Percentiles rank a stretch among this genome's conserved stretches.
Conservation (phyloP, 2,329 filamentous ascomycete genomes). For the Aspergillus melleus region DNA sequence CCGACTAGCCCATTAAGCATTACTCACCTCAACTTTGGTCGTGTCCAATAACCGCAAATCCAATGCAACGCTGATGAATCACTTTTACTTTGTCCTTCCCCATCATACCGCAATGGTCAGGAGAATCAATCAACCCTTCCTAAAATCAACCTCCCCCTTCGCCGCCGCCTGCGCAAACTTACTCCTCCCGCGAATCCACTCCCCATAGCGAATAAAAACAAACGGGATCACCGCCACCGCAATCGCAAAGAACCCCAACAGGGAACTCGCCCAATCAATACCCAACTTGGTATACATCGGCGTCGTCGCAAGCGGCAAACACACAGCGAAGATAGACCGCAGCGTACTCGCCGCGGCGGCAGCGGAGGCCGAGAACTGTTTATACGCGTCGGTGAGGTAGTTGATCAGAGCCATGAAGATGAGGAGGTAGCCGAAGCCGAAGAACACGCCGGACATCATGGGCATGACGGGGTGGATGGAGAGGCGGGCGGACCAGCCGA, state of each 20-base stretch:
- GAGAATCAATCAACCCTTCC: not conserved
- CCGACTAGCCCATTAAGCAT: too few species aligned
- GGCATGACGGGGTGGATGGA: slow-evolving; percentile 37
- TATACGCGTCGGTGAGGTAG: slow-evolving; percentile 70
- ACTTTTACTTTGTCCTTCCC: not conserved
- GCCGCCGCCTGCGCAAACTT: slow-evolving; percentile 2
- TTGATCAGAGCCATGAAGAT: slow-evolving; percentile 66
- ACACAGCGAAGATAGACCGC: slow-evolving; percentile 49
- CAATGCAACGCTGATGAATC: not conserved
- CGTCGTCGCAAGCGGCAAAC: slow-evolving; percentile 56
- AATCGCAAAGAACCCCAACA: slow-evolving; percentile 19
- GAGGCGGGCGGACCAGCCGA: slow-evolving; percentile 24
- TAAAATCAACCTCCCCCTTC: not conserved
- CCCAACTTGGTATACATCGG: slow-evolving; percentile 46
- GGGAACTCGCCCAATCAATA: slow-evolving; percentile 42
- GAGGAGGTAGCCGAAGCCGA: slow-evolving; percentile 55
- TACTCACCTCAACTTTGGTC: too few species aligned
- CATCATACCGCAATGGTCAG: not conserved
- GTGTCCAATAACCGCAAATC: too few species aligned
- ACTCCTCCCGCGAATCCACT: slow-evolving; percentile 15
- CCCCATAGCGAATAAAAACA: slow-evolving; percentile 20
- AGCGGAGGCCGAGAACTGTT: slow-evolving; percentile 62
- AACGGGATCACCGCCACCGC: slow-evolving; percentile 20
- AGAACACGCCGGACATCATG: slow-evolving; percentile 59
- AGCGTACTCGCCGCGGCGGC: slow-evolving; percentile 52